Conservation (phyloP, 129 eudicot species). For the Heracleum sosnowskyi region DNA sequence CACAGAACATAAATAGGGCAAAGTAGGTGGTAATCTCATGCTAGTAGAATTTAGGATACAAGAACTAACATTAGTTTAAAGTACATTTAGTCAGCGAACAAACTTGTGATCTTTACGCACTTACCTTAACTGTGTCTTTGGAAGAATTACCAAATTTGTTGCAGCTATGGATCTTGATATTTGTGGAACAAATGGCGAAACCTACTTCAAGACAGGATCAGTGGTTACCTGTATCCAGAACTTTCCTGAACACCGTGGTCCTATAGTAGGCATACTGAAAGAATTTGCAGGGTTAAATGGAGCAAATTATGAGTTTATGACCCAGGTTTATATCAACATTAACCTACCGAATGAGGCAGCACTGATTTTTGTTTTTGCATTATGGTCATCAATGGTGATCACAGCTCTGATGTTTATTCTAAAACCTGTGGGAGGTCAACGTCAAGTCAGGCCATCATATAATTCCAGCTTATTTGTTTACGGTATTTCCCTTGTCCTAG, state of each 20-base stretch:
- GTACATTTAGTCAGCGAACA: neutral
- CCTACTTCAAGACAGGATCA: slow-evolving; percentile 63
- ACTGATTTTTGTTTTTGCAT: slow-evolving; percentile 52
- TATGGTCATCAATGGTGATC: slow-evolving; percentile 55
- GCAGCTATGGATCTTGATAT: slow-evolving; percentile 59
- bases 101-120: neutral
- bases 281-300: slow-evolving; percentile 71
- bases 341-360: slow-evolving; percentile 43
- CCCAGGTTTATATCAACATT: slow-evolving; percentile 49
- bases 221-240: slow-evolving; percentile 59
- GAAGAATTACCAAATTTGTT: neutral
- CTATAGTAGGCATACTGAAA: slow-evolving; percentile 55
- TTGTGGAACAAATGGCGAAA: slow-evolving; percentile 61
- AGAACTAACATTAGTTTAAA: neutral
- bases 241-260: slow-evolving; percentile 68
- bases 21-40: neutral
- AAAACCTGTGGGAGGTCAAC: slow-evolving; percentile 57
- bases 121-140: neutral
- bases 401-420: slow-evolving; percentile 53
- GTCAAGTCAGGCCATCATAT: slow-evolving; percentile 40
- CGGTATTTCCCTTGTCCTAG: slow-evolving; percentile 41
- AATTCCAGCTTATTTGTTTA: slow-evolving; percentile 33
- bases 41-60: neutral
- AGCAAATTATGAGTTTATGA: slow-evolving; percentile 56
- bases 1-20: neutral